Conservation (phyloP, 208 protist species). For the Endotrypanum monterogeii region DNA sequence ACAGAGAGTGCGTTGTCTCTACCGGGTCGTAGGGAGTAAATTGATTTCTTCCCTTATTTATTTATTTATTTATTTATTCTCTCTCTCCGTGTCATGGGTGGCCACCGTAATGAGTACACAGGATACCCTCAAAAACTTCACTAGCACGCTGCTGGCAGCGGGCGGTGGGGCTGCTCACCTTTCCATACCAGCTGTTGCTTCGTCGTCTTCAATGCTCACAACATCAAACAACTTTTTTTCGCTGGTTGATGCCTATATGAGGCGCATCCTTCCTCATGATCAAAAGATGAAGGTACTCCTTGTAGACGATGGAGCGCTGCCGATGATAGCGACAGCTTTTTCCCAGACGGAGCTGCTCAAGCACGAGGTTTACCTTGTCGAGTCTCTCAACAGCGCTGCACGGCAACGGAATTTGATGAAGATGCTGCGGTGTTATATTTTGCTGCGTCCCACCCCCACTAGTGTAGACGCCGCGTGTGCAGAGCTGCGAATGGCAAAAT, state of each 20-base stretch:
- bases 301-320: slow-evolving; percentile 93
- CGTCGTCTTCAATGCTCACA: slow-evolving; percentile 5
- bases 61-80: neutral
- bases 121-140: slow-evolving; percentile 24
- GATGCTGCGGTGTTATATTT: slow-evolving; percentile 93
- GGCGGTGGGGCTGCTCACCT: neutral
- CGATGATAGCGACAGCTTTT: slow-evolving; percentile 94
- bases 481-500: slow-evolving; percentile 92
- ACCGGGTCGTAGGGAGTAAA: too few species aligned
- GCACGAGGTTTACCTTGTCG: slow-evolving; percentile 97
- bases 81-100: too few species aligned
- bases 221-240: slow-evolving; percentile 42
- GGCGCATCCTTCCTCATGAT: slow-evolving; percentile 64
- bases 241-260: slow-evolving; percentile 65
- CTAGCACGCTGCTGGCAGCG: slow-evolving; percentile 21
- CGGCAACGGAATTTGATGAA: slow-evolving; percentile 86
- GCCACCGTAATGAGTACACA: slow-evolving; percentile 20
- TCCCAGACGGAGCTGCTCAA: slow-evolving; percentile 95
- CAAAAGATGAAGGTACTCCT: slow-evolving; percentile 96
- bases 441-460: slow-evolving; percentile 89
- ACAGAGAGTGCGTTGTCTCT: neutral
- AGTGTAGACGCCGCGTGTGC: slow-evolving; percentile 84
- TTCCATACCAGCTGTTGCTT: neutral
- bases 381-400: slow-evolving; percentile 72
- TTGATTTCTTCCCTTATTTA: neutral